These are phyloP conservation scores for Elaeis oleifera DNA, from an alignment of 202 grass and related monocot genomes.

Conservation along the genomic window DNA sequence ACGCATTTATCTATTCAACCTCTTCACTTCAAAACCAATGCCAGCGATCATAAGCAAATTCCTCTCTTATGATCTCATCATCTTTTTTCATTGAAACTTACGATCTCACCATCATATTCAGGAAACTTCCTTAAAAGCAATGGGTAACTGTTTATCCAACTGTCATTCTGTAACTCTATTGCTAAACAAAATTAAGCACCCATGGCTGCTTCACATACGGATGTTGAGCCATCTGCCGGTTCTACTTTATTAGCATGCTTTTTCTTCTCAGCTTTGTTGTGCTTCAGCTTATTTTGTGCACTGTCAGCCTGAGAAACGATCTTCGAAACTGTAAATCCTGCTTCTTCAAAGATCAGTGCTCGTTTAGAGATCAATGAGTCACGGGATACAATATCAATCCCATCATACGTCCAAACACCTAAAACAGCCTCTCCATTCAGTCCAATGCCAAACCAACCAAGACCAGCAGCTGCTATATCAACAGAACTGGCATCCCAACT, in stretches of 20 bases:
- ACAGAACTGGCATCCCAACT: constrained; percentile 61
- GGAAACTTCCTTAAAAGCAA: no score
- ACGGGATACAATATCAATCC: constrained; percentile 63
- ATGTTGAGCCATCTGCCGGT: neutral
- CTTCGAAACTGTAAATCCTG: constrained; percentile 68
- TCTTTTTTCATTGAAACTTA: no score
- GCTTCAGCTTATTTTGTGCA: constrained; percentile 46
- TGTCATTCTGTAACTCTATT: no score
- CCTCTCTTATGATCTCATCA: no score
- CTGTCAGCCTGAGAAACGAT: constrained; percentile 63
- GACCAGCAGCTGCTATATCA: constrained; percentile 74
- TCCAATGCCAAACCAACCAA: constrained; percentile 74
- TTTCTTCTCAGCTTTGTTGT: constrained; percentile 28
- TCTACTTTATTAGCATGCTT: neutral
- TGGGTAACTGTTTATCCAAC: no score
- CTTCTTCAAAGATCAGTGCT: constrained; percentile 69
- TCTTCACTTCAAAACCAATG: no score
- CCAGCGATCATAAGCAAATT: no score
- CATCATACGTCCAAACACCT: constrained; percentile 77
- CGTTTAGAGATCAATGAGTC: constrained; percentile 58
- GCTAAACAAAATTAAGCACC: constrained; percentile 7
- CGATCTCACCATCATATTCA: no score
- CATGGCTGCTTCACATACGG: constrained; percentile 3
- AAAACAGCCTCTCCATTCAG: constrained; percentile 67
- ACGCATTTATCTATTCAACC: no score